These are phyloP conservation scores for Phytophthora quininea DNA, from an alignment of 352 stramenopile species.

Conservation along the genomic window DNA sequence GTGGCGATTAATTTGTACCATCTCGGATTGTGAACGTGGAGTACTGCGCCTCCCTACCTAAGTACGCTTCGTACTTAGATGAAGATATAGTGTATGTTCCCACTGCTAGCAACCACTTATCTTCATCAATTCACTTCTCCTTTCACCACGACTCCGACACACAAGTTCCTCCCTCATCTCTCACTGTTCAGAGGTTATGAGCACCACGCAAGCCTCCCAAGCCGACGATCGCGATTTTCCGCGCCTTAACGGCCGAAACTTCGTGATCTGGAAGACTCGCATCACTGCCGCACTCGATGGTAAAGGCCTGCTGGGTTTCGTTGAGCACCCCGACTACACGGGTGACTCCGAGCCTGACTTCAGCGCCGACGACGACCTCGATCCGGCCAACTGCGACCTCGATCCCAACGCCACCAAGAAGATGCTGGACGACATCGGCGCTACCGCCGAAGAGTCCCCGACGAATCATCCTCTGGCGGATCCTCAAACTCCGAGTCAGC, in stretches of 20 bases:
- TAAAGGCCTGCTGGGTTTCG: not conserved
- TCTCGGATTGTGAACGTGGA: too few relatives aligned
- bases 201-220: not conserved
- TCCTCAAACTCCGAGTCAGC: not conserved
- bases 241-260: not conserved
- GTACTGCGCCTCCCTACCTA: too few relatives aligned
- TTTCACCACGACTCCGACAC: too few relatives aligned
- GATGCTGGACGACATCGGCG: not conserved
- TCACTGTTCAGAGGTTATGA: conserved; percentile 3
- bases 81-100: too few relatives aligned
- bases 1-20: too few relatives aligned
- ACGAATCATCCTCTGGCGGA: not conserved
- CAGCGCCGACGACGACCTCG: conserved; percentile 1
- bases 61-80: too few relatives aligned
- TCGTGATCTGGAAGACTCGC: too few relatives aligned
- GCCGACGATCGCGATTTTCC: not conserved
- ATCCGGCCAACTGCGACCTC: not conserved
- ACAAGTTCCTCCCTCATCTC: too few relatives aligned
- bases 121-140: too few relatives aligned
- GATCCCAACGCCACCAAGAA: not conserved
- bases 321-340: not conserved
- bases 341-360: not conserved
- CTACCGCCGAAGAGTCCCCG: not conserved
- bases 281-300: conserved; percentile 1
- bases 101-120: too few relatives aligned